Base-by-base conservation (phyloP, 129 eudicot genomes). In the Centaurea solstitialis region DNA sequence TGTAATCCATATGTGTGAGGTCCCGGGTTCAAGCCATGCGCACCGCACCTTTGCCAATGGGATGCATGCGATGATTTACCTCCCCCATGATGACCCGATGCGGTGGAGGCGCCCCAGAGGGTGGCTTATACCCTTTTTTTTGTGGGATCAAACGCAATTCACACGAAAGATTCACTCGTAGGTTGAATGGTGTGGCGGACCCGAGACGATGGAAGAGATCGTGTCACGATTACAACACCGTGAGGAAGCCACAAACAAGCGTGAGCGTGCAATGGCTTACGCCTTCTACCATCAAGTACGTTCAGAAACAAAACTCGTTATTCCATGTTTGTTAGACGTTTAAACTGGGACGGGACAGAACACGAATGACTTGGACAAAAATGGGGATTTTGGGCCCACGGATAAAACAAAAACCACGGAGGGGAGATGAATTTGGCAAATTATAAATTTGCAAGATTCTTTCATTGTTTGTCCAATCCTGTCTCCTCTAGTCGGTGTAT, bases 101-200 rank as follows among this genome's bases (percentile, higher is more conserved):
- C n/a, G n/a, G n/a, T n/a, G n/a, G n/a, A n/a, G n/a, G n/a, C n/a
- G n/a, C n/a, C n/a, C n/a, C n/a, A n/a, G n/a, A n/a, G n/a, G n/a
- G n/a, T n/a, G n/a, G n/a, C n/a, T n/a, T n/a, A n/a, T n/a, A n/a
- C n/a, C n/a, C n/a, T n/a, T n/a, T n/a, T n/a, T n/a, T 41, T 47
- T 47, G 59, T 12, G 59, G 59, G 59, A 12, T 47, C 59, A 6
- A 47, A 35, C 10, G 4, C 43, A 4, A 50, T 38, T 50, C 3
- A 22, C 13, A 53, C 40, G 18, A 22, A 39, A 40, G 2, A 20
- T 26, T 38, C 12, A 17, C 35, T 21, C 11, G 17, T 33, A 85
- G 93, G 94, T 87, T 18, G 94, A 90, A 76, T 87, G 94, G 94
- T 76, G 80, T 71, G 79, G 90, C 64, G 90, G 91, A 47, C 80